Evolutionary conservation across 768 basidiomycete species (phyloP), one percentile per base, ranked within the genome.

Genomic region (Rossbeevera mucosa): DNA sequence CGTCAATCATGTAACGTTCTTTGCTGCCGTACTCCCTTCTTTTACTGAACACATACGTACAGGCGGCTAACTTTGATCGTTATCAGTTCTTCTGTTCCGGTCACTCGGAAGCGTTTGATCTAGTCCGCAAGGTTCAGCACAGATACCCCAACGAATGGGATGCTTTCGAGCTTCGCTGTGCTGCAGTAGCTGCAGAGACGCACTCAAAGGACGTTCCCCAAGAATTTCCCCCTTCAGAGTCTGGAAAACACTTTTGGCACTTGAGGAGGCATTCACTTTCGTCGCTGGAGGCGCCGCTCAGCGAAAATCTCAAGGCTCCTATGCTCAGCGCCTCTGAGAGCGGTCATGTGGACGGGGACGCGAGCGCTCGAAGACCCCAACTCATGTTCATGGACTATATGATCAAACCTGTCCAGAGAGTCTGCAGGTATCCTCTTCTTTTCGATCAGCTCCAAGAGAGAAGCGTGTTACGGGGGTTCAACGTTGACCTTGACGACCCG

Each of bases 391-490:
- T 81, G 59, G 95, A 98, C 71, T 94, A 94, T 65, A 79, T 97
- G 72, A 97, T 99, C 72, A 93, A 93, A 69, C 95, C 95, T n/a
- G 80, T 97, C 14, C 95, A 99, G 69, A 77, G 94, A 47, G 87
- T 99, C 46, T 97, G 94, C 79, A 90, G 86, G 60, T 99, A 99
- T 64, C 92, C 94, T 16, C 78, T 98, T 47, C 78, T 99, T 8
- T 80, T 99, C 42, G 85, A 84, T 52, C 84, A 88, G 60, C 78
- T 96, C 30, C 70, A 68, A 26, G 59, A 58, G 22, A 56, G 55
- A 28, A 46, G 40, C 12, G 46, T 11, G 1, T 24, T 38, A 8
- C 52, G 54, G 13, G 51, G 25, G 29, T 54, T 47, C 44, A 38
- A 30, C 16, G 21, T 48, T 21, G 49, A 26, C 30, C 46, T 42